Evolutionary conservation across 1,284 basidiomycete species (phyloP), one percentile per base, ranked within the genome.

Genomic region (Trichosporon faecale): DNA sequence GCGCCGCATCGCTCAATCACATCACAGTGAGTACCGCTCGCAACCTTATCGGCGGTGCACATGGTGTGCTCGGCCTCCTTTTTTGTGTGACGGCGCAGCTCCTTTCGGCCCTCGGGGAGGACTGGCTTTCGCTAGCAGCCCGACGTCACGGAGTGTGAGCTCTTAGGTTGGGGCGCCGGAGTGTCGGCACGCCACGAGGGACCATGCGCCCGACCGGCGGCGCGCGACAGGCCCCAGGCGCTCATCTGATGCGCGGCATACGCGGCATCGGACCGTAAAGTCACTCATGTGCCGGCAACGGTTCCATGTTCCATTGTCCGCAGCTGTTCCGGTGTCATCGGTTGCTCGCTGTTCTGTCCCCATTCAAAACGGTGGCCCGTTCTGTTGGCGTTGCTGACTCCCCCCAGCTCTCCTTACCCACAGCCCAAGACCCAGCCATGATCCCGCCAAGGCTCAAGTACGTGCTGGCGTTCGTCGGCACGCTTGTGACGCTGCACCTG

Each of bases 401-500:
- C 31, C n/a, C 27, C 6, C 57, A 61, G 57, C 57, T 11, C 7
- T 31, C 57, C 14, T 23, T 61, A 16, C 57, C 27, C 27, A 31
- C 27, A 29, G 25, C 40, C 21, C 49, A 52, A 21, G 14, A 21
- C 18, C 23, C 16, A 61, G 27, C 57, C 57, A 61, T 61, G 57
- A 61, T 61, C 16, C 18, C 57, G 33, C 64, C 16, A 35, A 8
- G n/a, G 9, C 27, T 61, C 57, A 61, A 61, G 57, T 61, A 61
- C 57, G 57, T 61, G 21, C 57, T 61, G 1, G 57, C 57, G 29
- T 61, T 61, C 52, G 44, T 31, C 12, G 60, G 44, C 27, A 29
- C 52, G 37, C 31, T 60, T 18, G 64, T 61, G 57, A 61, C 57
- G 57, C 27, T 83, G 25, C 83, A 84, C 71, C 71, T 82, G 27